Percentiles rank a stretch among this genome's conserved stretches.
Conservation (phyloP, 495 filamentous ascomycete genomes). For the Penicillium dipodomyicola region DNA sequence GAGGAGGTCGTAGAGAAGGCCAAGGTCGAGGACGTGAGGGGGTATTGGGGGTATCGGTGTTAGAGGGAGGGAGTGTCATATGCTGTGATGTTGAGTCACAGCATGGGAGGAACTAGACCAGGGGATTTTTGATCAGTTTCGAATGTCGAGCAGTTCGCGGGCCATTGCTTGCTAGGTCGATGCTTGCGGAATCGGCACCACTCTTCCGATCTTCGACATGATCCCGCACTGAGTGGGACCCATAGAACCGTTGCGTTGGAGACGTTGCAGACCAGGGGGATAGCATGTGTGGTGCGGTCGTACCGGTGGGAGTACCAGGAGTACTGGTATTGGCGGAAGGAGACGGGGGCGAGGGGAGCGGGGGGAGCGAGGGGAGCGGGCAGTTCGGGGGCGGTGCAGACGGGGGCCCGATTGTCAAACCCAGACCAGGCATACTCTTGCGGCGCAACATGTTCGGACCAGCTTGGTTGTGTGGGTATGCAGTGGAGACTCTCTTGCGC, state of each 20-base stretch:
- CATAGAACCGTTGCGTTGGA: conserved; percentile 20
- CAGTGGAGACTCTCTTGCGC: conserved; percentile 13
- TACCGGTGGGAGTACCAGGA: background rate
- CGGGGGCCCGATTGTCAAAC: conserved; percentile 57
- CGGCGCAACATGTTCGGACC: conserved; percentile 31
- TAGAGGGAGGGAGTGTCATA: background rate
- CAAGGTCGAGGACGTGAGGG: background rate
- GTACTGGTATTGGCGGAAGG: background rate
- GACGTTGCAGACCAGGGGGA: conserved; percentile 7
- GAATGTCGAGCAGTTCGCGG: conserved; percentile 14
- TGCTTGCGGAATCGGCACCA: background rate
- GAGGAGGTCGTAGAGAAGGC: background rate
- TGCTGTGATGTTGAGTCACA: conserved; percentile 1
- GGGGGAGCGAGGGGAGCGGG: too few species aligned
- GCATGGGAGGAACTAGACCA: background rate
- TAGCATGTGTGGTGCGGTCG: background rate
- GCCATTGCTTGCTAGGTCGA: background rate
- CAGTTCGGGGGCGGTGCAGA: conserved; percentile 61
- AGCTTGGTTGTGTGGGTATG: conserved; percentile 7
- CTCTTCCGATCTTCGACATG: conserved; percentile 20
- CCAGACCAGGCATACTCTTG: conserved; percentile 59
- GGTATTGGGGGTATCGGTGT: background rate
- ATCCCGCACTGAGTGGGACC: conserved; percentile 18
- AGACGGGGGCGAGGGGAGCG: conserved; percentile 43
- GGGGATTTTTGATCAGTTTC: conserved; percentile 17